These are phyloP conservation scores for Tylopilus plumbeoviolaceoides DNA, from an alignment of 768 basidiomycete genomes.

Conservation along the genomic window DNA sequence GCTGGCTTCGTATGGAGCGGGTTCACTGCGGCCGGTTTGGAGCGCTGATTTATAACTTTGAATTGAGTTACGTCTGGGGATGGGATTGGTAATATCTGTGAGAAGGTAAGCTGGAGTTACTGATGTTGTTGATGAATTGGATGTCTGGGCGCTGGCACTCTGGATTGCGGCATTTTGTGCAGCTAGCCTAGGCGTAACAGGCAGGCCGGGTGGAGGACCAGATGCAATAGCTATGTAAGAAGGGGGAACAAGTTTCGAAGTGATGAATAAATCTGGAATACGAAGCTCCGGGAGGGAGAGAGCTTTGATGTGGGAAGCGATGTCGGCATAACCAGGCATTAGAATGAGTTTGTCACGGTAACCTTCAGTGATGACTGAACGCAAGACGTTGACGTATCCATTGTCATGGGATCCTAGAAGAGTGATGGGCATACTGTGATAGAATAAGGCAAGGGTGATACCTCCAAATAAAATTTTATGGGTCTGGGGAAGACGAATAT, in stretches of 20 bases:
- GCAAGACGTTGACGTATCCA: slow-evolving; percentile 62
- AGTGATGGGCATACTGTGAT: not conserved
- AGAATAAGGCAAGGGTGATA: slow-evolving; percentile 19
- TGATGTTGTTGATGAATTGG: slow-evolving; percentile 13
- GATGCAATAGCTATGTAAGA: slow-evolving; percentile 25
- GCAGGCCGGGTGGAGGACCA: slow-evolving; percentile 25
- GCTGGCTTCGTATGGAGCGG: slow-evolving; percentile 40
- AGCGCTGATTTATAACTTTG: slow-evolving; percentile 43
- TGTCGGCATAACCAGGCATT: slow-evolving; percentile 57
- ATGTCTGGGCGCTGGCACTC: slow-evolving; percentile 1
- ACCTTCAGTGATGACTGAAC: slow-evolving; percentile 61
- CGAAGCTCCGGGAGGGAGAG: slow-evolving; percentile 51
- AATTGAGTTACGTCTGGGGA: slow-evolving; percentile 22
- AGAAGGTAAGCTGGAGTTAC: not conserved
- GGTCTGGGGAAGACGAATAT: slow-evolving; percentile 54
- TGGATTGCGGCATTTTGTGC: not conserved
- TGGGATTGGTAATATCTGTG: slow-evolving; percentile 13
- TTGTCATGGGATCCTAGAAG: slow-evolving; percentile 64
- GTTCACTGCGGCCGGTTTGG: slow-evolving; percentile 21
- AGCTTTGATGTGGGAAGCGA: slow-evolving; percentile 56
- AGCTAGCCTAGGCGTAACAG: slow-evolving; percentile 13
- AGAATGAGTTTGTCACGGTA: slow-evolving; percentile 61
- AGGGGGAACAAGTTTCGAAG: slow-evolving; percentile 44
- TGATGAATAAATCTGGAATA: slow-evolving; percentile 57
- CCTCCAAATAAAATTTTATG: slow-evolving; percentile 68